Evolutionary conservation across 164 flowering plant genomes (phyloP).

Genomic region (Echeveria elegans): DNA sequence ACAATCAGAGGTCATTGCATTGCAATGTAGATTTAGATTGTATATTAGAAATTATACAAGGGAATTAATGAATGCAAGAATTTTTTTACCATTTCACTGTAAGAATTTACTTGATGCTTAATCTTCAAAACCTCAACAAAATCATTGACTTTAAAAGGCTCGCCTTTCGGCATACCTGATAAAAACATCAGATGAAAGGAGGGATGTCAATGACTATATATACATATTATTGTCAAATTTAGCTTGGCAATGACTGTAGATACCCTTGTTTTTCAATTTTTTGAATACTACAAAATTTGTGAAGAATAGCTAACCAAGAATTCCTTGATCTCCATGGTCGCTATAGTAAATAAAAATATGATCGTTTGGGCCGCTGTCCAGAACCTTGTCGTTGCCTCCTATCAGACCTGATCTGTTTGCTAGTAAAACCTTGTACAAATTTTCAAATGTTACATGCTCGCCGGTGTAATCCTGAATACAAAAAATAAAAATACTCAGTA

Average conservation of each 20-base stretch:
- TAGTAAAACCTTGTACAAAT: constrained; percentile 23
- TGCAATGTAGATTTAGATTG: not conserved
- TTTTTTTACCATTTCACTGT: constrained; percentile 26
- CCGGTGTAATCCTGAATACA: constrained; percentile 30
- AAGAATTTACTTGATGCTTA: constrained; percentile 18
- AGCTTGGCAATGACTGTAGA: too few relatives aligned
- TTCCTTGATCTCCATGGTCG: constrained; percentile 29
- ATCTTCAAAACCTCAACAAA: constrained; percentile 21
- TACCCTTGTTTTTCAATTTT: not conserved
- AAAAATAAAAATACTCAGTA: too few relatives aligned
- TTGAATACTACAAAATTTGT: too few relatives aligned
- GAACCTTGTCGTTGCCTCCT: constrained; percentile 41
- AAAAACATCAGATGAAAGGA: not conserved
- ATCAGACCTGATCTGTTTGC: constrained; percentile 27
- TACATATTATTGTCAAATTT: too few relatives aligned
- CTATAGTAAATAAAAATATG: constrained; percentile 27
- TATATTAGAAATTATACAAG: not conserved
- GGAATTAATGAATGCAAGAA: too few relatives aligned
- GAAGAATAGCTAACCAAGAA: constrained; percentile 19
- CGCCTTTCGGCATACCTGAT: constrained; percentile 25
- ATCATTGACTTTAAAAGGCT: constrained; percentile 17
- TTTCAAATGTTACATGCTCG: constrained; percentile 11
- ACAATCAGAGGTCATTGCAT: not conserved
- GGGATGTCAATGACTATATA: too few relatives aligned
- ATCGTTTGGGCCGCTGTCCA: constrained; percentile 29